A percentile compares a stretch with the other conserved stretches of the same genome.
These are phyloP conservation scores for Didymella exigua DNA, from an alignment of 2,329 filamentous ascomycete genomes.

Conservation along the genomic window DNA sequence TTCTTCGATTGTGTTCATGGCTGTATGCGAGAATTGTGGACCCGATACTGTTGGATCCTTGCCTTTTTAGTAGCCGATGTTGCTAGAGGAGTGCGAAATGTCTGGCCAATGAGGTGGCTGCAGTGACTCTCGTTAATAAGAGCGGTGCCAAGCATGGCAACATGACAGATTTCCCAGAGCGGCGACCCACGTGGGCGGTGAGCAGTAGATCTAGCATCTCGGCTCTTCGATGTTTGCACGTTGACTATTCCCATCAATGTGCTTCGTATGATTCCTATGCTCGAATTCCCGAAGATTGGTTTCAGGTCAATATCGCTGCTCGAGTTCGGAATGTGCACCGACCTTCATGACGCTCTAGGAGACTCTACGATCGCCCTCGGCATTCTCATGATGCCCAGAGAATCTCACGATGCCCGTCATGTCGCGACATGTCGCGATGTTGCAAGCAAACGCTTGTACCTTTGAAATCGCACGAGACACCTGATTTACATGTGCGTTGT, in stretches of 20 bases:
- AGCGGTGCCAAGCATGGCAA: not conserved
- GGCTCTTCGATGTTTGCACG: not conserved
- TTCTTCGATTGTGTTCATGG: constrained; percentile 29
- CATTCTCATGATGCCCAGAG: not conserved
- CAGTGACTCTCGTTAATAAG: constrained; percentile 22
- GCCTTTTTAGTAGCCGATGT: not conserved
- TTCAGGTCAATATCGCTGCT: not conserved
- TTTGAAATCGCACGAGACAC: not conserved
- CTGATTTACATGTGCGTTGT: not conserved
- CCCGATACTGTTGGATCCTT: not conserved
- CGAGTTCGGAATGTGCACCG: not conserved
- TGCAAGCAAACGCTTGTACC: not conserved
- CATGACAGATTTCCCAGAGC: not conserved
- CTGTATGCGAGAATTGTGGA: not conserved
- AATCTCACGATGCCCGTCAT: not conserved
- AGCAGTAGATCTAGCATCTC: not conserved
- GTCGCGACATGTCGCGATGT: not conserved
- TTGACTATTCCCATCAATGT: not conserved
- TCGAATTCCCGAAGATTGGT: not conserved
- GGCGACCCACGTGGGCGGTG: not conserved
- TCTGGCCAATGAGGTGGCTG: constrained; percentile 12
- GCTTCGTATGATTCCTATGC: not conserved
- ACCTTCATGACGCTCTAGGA: not conserved
- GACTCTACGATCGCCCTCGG: not conserved
- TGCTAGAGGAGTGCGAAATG: not conserved